Evolutionary conservation across 2,329 filamentous ascomycete species (phyloP), one percentile per base, ranked within the genome.

Genomic region (Alternaria novae-zelandiae): DNA sequence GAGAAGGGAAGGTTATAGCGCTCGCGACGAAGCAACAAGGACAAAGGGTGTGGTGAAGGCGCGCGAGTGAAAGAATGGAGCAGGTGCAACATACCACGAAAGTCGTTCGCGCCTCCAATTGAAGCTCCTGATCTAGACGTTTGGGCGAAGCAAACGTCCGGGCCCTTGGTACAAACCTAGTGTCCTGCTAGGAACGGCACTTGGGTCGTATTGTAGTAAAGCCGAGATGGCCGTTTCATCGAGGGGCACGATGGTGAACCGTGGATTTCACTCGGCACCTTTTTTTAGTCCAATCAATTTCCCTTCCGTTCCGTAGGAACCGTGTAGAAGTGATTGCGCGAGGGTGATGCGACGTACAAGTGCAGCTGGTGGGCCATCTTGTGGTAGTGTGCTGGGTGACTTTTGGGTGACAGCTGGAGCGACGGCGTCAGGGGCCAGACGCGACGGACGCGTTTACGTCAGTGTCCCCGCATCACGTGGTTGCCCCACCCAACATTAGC

Each of bases 211-310:
- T 41, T 53, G 32, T 41, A 57, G 32, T 25, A 45, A 17, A 46
- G 59, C 59, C 59, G 54, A 61, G 54, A 20, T 58, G 49, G 25
- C 43, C 55, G 30, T 54, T 49, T 58, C 54, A 28, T 41, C 36
- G 49, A 36, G 32, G 46, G 54, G 54, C 26, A 47, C 54, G 41
- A 46, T 50, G 54, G 54, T 56, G 54, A 47, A 56, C 54, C 54
- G 17, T 11, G 5, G 32, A 32, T 6, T n/a, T 20, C 15, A 41
- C 56, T 53, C 43, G 25, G 55, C 46, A 23, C 25, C 15, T 28
- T 36, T 26, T 43, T 28, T 56, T 20, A 20, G 43, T 20, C 54
- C 26, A 47, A 30, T 46, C 43, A 53, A 30, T 23, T 53, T 21
- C 21, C 49, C 36, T 23, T 21, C n/a, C 30, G 13, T 53, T 53